phyloP scores from a whole-genome alignment of 306 rosid genomes.

The Corylus avellana region DNA sequence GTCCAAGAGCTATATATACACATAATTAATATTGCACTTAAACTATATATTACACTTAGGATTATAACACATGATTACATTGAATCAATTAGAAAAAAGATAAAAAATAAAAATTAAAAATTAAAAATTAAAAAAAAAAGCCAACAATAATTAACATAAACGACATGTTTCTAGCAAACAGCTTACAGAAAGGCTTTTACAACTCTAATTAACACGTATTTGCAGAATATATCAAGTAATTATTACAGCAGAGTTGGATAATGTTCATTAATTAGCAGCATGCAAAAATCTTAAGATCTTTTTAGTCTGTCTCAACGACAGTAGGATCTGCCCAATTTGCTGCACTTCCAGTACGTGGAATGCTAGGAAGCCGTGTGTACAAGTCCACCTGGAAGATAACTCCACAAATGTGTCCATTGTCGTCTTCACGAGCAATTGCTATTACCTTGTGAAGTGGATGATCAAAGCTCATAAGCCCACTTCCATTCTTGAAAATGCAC shows the following conservation, averaged over 20 bases:
- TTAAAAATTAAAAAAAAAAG: background rate
- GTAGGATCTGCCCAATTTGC: conserved; percentile 54
- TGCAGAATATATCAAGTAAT: background rate
- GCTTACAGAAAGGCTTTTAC: background rate
- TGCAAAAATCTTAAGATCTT: conserved; percentile 10
- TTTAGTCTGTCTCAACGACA: conserved; percentile 32
- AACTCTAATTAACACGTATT: background rate
- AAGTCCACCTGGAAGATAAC: conserved; percentile 60
- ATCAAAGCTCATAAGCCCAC: conserved; percentile 58
- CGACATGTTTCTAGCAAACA: background rate
- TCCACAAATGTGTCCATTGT: conserved; percentile 44
- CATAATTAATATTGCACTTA: no score
- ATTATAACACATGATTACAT: background rate
- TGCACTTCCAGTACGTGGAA: conserved; percentile 59
- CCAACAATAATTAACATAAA: background rate
- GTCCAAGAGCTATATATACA: no score
- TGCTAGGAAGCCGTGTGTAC: conserved; percentile 50
- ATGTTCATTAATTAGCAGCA: conserved; percentile 7
- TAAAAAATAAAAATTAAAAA: background rate
- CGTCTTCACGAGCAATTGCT: conserved; percentile 44
- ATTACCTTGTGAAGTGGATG: conserved; percentile 60
- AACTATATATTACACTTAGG: no score
- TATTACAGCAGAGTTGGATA: conserved; percentile 5
- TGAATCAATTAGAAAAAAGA: background rate
- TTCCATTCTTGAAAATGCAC: conserved; percentile 56